Evolutionary conservation across 768 basidiomycete genomes (phyloP).

Genomic region (Termitomyces heimii): DNA sequence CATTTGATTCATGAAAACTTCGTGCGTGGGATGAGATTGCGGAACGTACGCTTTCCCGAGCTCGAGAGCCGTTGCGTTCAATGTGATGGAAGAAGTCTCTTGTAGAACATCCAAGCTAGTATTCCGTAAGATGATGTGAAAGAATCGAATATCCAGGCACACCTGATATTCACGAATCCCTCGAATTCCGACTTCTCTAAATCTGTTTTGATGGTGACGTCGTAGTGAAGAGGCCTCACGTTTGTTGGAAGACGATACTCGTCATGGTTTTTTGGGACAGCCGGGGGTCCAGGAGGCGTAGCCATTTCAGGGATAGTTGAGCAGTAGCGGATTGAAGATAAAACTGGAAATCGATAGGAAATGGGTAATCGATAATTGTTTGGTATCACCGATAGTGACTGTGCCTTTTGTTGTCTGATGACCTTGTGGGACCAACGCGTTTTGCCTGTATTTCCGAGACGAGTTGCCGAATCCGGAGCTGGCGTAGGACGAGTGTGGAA

Average conservation of each 20-base stretch:
- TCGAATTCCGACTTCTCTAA: constrained; percentile 69
- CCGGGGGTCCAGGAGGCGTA: constrained; percentile 11
- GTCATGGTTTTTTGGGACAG: constrained; percentile 22
- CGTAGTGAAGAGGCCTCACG: constrained; percentile 72
- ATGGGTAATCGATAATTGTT: constrained; percentile 13
- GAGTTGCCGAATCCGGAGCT: constrained; percentile 2
- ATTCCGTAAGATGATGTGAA: neutral
- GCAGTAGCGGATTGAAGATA: constrained; percentile 13
- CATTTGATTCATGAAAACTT: neutral
- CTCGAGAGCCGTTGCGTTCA: constrained; percentile 60
- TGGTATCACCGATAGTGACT: constrained; percentile 3
- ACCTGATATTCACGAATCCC: constrained; percentile 73
- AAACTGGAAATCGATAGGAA: constrained; percentile 4
- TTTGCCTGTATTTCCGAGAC: constrained; percentile 2
- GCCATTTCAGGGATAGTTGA: constrained; percentile 22
- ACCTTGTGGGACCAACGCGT: constrained; percentile 12
- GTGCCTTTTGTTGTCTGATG: constrained; percentile 7
- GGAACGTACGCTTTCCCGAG: constrained; percentile 45
- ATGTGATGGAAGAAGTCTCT: constrained; percentile 53
- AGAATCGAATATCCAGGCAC: constrained; percentile 16
- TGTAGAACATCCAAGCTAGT: constrained; percentile 56
- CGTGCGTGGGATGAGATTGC: too few relatives aligned
- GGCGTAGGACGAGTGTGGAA: neutral
- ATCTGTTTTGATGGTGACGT: constrained; percentile 76
- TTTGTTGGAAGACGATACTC: constrained; percentile 60